These are phyloP conservation scores for Leishmania tarentolae DNA, from an alignment of 208 protist genomes.

Conservation along the genomic window DNA sequence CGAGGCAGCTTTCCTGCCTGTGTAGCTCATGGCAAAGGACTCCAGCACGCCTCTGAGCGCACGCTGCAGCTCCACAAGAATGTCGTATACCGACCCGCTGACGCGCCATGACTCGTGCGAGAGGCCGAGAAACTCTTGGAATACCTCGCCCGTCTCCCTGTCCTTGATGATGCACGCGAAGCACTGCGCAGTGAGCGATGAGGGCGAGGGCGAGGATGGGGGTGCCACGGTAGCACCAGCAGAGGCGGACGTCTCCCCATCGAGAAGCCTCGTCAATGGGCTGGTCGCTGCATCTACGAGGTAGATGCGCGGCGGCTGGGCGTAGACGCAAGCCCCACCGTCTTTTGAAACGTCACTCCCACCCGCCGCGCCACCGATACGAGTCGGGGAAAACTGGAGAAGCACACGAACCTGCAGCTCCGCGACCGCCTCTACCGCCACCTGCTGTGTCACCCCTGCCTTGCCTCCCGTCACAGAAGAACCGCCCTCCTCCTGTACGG, in stretches of 20 bases:
- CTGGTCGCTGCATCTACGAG: constrained; percentile 30
- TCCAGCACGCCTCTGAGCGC: constrained; percentile 21
- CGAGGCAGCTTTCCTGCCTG: not conserved
- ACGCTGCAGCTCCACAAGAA: constrained; percentile 34
- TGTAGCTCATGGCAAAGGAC: constrained; percentile 25
- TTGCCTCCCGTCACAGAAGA: not conserved
- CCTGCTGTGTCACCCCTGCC: constrained; percentile 26
- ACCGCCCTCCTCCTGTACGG: not conserved
- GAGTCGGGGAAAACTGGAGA: constrained; percentile 24
- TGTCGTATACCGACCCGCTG: constrained; percentile 35
- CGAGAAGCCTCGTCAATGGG: not conserved
- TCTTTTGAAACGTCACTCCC: not conserved
- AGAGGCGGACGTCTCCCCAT: not conserved
- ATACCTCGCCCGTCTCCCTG: constrained; percentile 23
- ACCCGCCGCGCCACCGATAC: not conserved
- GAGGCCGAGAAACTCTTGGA: constrained; percentile 16
- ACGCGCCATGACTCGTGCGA: constrained; percentile 30
- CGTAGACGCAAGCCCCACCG: constrained; percentile 15
- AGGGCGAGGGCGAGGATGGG: not conserved
- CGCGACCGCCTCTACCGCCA: constrained; percentile 30
- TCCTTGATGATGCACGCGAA: constrained; percentile 29
- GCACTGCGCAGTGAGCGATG: constrained; percentile 22
- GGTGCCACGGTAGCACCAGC: not conserved
- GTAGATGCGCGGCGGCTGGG: constrained; percentile 32
- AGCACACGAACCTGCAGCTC: constrained; percentile 37